phyloP scores from a whole-genome alignment of 2,329 filamentous ascomycete genomes.

The Epicoccum sorghinum region DNA sequence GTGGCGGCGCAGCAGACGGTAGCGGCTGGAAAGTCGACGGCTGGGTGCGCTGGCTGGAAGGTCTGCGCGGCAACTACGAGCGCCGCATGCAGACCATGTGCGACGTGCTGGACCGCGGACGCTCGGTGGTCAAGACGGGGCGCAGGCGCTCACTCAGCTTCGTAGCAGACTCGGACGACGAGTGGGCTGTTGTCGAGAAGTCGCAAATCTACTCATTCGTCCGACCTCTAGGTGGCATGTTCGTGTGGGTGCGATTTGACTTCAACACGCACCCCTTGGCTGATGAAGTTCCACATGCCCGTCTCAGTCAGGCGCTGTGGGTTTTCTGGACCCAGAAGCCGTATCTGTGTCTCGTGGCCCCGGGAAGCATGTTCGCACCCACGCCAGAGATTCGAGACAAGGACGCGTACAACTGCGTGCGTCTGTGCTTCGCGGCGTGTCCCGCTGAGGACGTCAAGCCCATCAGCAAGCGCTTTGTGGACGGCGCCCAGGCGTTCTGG shows the following conservation, averaged over 20 bases:
- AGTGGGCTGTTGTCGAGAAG: conserved; percentile 79
- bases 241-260: conserved; percentile 78
- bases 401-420: conserved; percentile 72
- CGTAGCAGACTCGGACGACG: conserved; percentile 53
- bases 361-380: conserved; percentile 76
- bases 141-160: conserved; percentile 44
- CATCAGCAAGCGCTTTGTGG: conserved; percentile 68
- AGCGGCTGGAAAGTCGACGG: conserved; percentile 79
- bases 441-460: conserved; percentile 70
- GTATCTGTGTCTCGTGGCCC: conserved; percentile 71
- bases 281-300: conserved; percentile 58
- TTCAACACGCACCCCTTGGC: conserved; percentile 77
- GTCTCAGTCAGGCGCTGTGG: conserved; percentile 71
- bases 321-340: conserved; percentile 72
- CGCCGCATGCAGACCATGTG: conserved; percentile 83
- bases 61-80: conserved; percentile 83
- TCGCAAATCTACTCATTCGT: conserved; percentile 75
- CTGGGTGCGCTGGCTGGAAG: conserved; percentile 90
- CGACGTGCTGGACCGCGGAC: conserved; percentile 70
- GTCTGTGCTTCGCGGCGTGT: conserved; percentile 86
- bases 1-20: conserved; percentile 56
- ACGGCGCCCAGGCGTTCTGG: conserved; percentile 78
- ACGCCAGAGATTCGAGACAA: conserved; percentile 63
- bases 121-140: conserved; percentile 69
- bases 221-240: conserved; percentile 90